These are phyloP conservation scores for Sarocladium strictum DNA, from an alignment of 2,329 filamentous ascomycete species.

Conservation along the genomic window DNA sequence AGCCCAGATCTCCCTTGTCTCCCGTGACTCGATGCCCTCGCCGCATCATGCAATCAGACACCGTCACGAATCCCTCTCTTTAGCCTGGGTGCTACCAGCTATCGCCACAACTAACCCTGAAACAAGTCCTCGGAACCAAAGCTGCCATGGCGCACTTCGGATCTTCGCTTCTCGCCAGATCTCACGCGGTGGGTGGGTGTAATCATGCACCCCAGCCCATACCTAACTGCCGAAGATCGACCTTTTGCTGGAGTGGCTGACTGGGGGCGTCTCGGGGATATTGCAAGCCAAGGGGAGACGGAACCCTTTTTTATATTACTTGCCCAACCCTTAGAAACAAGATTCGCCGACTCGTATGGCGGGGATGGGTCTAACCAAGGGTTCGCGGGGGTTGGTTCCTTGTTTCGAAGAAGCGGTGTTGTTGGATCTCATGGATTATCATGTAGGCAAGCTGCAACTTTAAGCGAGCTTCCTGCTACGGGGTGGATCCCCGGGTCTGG, in stretches of 20 bases:
- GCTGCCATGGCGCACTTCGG: neutral
- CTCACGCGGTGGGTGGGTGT: neutral
- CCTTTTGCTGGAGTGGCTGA: constrained; percentile 3
- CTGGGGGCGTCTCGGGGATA: neutral
- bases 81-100: constrained; percentile 5
- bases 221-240: constrained; percentile 10
- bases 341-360: neutral
- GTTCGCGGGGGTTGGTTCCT: neutral
- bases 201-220: constrained; percentile 4
- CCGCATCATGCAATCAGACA: neutral
- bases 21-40: too few species aligned
- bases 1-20: too few species aligned
- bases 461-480: too few species aligned
- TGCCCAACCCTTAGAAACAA: neutral
- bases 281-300: neutral
- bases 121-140: neutral
- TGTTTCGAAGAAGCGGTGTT: neutral
- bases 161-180: neutral
- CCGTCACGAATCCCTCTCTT: neutral
- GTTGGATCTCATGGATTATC: too few species aligned
- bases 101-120: neutral
- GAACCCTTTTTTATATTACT: neutral
- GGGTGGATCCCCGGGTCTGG: too few species aligned
- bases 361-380: neutral
- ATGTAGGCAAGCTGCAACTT: too few species aligned